Percentiles rank a stretch among this genome's conserved stretches.
phyloP scores from a whole-genome alignment of 768 basidiomycete genomes.

The Baorangia bicolor region DNA sequence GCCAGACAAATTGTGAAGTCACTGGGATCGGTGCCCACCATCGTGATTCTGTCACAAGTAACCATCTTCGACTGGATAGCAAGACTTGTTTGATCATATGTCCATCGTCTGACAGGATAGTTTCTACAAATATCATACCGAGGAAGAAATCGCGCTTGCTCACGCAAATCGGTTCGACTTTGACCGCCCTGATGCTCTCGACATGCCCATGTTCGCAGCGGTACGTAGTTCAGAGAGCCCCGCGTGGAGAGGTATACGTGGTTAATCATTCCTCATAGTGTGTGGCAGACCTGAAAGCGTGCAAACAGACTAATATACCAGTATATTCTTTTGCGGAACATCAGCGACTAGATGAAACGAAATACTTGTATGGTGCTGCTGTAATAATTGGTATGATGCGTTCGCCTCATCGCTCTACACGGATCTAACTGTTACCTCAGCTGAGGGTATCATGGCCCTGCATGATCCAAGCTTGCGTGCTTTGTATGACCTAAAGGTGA shows the following conservation, averaged over 20 bases:
- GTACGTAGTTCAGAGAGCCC: conserved; percentile 42
- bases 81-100: background rate
- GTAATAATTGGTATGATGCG: conserved; percentile 74
- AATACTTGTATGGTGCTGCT: conserved; percentile 91
- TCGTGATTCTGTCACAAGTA: conserved; percentile 90
- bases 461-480: conserved; percentile 75
- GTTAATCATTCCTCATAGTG: conserved; percentile 49
- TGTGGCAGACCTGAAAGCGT: conserved; percentile 78
- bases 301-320: conserved; percentile 84
- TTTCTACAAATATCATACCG: conserved; percentile 83
- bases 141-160: conserved; percentile 81
- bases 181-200: conserved; percentile 91
- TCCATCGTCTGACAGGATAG: conserved; percentile 60
- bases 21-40: conserved; percentile 80
- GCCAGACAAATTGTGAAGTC: conserved; percentile 78
- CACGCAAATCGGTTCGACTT: conserved; percentile 80
- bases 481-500: conserved; percentile 89
- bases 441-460: conserved; percentile 91
- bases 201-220: conserved; percentile 81
- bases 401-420: background rate
- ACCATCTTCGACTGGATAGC: conserved; percentile 1
- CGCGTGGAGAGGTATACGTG: background rate
- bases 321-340: conserved; percentile 93
- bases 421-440: conserved; percentile 33
- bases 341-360: conserved; percentile 73